phyloP scores from a whole-genome alignment of 2,329 filamentous ascomycete genomes.

The Microthyrium microscopicum region DNA sequence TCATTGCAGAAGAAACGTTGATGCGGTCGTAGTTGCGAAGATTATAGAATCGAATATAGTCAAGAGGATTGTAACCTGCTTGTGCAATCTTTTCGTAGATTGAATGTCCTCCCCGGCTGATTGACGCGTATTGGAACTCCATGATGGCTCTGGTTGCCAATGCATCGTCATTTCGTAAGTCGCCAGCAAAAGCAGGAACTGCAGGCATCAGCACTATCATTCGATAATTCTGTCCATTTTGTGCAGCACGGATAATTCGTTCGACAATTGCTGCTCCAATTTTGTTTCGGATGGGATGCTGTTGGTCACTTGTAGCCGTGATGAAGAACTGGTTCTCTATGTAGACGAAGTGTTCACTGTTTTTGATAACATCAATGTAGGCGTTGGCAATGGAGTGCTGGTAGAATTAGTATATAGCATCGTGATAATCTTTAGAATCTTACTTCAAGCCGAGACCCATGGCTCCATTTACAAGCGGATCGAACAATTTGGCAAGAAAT shows the following conservation, averaged over 20 bases:
- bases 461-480: slow-evolving; percentile 38
- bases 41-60: slow-evolving; percentile 75
- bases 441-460: slow-evolving; percentile 39
- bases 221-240: slow-evolving; percentile 50
- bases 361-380: slow-evolving; percentile 55
- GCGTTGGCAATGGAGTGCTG: slow-evolving; percentile 73
- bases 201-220: slow-evolving; percentile 65
- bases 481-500: slow-evolving; percentile 20
- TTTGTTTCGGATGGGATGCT: slow-evolving; percentile 58
- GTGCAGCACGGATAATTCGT: slow-evolving; percentile 54
- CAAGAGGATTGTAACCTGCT: slow-evolving; percentile 50
- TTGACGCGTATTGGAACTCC: slow-evolving; percentile 73
- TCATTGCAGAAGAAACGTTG: slow-evolving; percentile 50
- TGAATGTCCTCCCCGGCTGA: slow-evolving; percentile 58
- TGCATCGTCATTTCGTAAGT: slow-evolving; percentile 54
- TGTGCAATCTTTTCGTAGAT: slow-evolving; percentile 56
- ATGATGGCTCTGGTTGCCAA: slow-evolving; percentile 71
- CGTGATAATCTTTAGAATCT: slow-evolving; percentile 9
- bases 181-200: slow-evolving; percentile 68
- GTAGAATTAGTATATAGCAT: not conserved
- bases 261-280: slow-evolving; percentile 67
- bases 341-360: slow-evolving; percentile 57
- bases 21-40: slow-evolving; percentile 71
- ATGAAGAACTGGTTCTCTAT: slow-evolving; percentile 86
- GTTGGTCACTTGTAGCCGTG: slow-evolving; percentile 55